Evolutionary conservation across 352 stramenopile species (phyloP), one percentile per base, ranked within the genome.

Genomic region (Pythium dissotocum): DNA sequence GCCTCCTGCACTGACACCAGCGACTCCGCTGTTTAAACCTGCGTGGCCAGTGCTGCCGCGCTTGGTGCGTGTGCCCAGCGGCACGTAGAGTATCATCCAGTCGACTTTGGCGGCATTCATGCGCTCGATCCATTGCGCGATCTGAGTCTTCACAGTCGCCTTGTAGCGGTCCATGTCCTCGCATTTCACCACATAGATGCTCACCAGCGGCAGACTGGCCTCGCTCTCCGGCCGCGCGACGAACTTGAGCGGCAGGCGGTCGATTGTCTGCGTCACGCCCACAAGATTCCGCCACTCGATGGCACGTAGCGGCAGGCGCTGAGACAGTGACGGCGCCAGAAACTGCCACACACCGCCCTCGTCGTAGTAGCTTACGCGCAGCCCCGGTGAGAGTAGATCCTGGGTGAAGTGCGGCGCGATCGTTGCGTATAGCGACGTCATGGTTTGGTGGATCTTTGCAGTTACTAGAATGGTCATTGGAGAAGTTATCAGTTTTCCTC

Each of bases 271-370:
- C 32, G 76, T 89, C 6, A 86, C 81, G 6, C 86, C 85, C 28
- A 95, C 78, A 69, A 91, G 79, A 58, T 95, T 95, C 44, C 79
- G 78, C 87, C 87, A 95, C 58, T 90, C 82, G 67, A 95, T 95
- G 30, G 76, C 76, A 35, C 87, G 87, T 60, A 93, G 70, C 18
- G 87, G 87, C 44, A 95, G 75, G 0, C 85, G 78, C 61, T 86
- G 77, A 2, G 69, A 67, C 35, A 95, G 73, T 38, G 84, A 90
- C 10, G 79, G 76, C 36, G 76, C 77, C 21, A 95, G 57, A 71
- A 95, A 93, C 65, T 90, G 84, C 87, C 87, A 95, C n/a, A 91
- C 83, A 54, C 83, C 87, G 44, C 85, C 83, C 1, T 86, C 80
- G 38, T 95, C 87, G 12, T 80, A 73, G 68, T 88, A 90, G 6